Base-by-base conservation (phyloP, 177 flowering plant species). In the Vitis hybrid region DNA sequence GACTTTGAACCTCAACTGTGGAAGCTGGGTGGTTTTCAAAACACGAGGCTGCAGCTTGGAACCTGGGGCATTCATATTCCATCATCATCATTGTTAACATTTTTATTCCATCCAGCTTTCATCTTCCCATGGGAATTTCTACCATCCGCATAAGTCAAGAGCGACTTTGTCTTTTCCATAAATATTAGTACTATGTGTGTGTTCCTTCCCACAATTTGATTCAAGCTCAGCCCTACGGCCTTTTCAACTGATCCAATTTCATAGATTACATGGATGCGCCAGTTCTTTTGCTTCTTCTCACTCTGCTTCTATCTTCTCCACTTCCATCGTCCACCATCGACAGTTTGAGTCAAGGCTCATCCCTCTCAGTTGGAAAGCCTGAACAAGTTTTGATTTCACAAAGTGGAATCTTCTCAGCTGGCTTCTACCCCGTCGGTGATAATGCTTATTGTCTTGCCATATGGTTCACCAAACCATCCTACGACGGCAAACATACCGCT, bases 391-490 rank as follows among this genome's bases (percentile, higher is more conserved):
- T 77, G 19, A 3, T 11, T 17, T 82, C 82, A 4, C 66, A 71
- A 4, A 33, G 71, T 52, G 70, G 74, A 0, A 15, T 18, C 5
- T 83, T 80, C 69, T 11, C 74, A 1, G 77, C 78, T 2, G 86
- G 86, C 13, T 79, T 83, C 71, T 66, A 62, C 57, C 13, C 50
- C 0, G 81, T 81, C 11, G 87, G 87, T 1, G 53, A 56, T 1
- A 79, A 79, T 14, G 87, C 84, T 33, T 79, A 62, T 52, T 73
- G 78, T 63, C 81, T 81, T 47, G 64, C 83, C 1, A 63, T 84
- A 11, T 80, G 87, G 83, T 81, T 71, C 68, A 70, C 70, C 5
- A 51, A 75, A 2, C 47, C 80, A 7, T 20, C 69, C 18, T 28
- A 12, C 33, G 33, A 3, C n/a, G 13, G 38, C 8, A 7, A 62